phyloP scores from a whole-genome alignment of 225 moss, liverwort and hornwort species.

The Takakia lepidozioides region DNA sequence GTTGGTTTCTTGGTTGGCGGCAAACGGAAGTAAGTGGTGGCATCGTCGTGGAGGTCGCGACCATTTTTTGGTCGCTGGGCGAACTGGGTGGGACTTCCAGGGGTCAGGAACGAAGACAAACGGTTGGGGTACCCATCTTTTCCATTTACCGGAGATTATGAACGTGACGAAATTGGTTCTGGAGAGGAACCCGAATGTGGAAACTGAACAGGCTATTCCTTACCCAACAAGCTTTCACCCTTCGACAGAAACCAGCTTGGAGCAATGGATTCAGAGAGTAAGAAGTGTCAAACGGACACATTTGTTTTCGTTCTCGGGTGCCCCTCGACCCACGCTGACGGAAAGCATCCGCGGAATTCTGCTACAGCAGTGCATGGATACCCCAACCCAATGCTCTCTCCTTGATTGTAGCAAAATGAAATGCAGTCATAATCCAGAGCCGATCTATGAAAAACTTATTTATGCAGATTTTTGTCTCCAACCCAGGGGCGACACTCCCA shows the following conservation, averaged over 20 bases:
- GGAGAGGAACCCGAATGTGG: conserved; percentile 38
- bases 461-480: conserved; percentile 71
- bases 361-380: conserved; percentile 45
- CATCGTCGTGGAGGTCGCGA: conserved; percentile 44
- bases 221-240: conserved; percentile 84
- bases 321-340: conserved; percentile 41
- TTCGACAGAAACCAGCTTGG: conserved; percentile 30
- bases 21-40: conserved; percentile 52
- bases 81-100: conserved; percentile 82
- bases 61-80: conserved; percentile 66
- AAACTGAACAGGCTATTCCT: conserved; percentile 63
- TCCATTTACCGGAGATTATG: conserved; percentile 23
- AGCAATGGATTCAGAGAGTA: conserved; percentile 52
- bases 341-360: conserved; percentile 62
- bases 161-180: conserved; percentile 62
- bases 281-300: conserved; percentile 33
- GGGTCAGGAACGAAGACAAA: conserved; percentile 2
- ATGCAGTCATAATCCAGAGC: conserved; percentile 74
- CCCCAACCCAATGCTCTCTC: conserved; percentile 36
- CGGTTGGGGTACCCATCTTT: conserved; percentile 60
- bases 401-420: conserved; percentile 56
- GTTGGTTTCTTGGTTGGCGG: conserved; percentile 50
- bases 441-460: conserved; percentile 67
- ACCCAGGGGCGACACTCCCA: conserved; percentile 76
- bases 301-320: conserved; percentile 71